Evolutionary conservation across 2,329 filamentous ascomycete genomes (phyloP), one percentile per base, ranked within the genome.

Genomic region (Dothideomycetes sp.): DNA sequence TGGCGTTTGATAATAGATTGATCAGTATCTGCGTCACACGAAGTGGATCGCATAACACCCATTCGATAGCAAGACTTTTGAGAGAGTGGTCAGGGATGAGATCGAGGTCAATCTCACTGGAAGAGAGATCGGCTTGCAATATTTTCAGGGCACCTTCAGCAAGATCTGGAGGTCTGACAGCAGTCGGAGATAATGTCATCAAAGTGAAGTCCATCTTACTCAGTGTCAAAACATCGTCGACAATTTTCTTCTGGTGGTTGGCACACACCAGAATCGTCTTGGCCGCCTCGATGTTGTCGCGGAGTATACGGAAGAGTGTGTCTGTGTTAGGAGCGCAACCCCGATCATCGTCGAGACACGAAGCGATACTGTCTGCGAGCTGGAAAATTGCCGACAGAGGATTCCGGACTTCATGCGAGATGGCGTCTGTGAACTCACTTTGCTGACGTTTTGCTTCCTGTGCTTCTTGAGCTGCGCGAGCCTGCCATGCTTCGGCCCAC

Each of bases 151-250:
- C 58, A 22, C 52, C 54, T 10, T 47, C 47, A 17, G 61, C 46
- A 3, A 65, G 47, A 22, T 55, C 55, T 2, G 54, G 44, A 2
- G 57, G 52, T 38, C 58, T 55, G 4, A 62, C 57, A 19, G 54
- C 53, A 37, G 59, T 58, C 0, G 65, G 63, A 2, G 59, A 62
- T 15, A 68, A 61, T 4, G 57, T 51, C 8, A 57, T 40, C 32
- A 56, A 45, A 15, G 51, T 45, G 2, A 51, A 52, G 19, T 57
- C 54, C 12, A 57, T 45, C 16, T 53, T 65, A 1, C 58, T 62
- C 14, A 68, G 47, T 2, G 63, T 67, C 19, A 69, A 48, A 0
- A 69, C 59, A 41, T 68, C 65, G 42, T 69, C 64, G 3, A 68
- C 63, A 30, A 69, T 68, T 3, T 62, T 52, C 41, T 53, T 52